Base-by-base conservation (phyloP, 1,139 yeast genomes). In the Neolecta irregularis region DNA sequence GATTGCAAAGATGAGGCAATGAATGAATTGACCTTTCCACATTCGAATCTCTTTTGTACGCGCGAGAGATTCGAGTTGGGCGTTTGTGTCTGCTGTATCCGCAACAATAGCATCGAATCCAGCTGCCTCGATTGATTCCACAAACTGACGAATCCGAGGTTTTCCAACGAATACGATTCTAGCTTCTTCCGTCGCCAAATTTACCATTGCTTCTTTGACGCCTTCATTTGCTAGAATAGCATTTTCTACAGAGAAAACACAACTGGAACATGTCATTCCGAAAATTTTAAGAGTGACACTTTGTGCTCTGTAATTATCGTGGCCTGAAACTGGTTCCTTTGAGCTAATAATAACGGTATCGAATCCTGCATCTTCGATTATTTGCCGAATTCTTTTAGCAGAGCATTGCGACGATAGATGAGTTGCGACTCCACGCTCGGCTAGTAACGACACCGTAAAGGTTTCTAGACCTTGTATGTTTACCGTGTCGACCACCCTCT, bases 231-330 rank as follows among this genome's bases (percentile, higher is more conserved):
- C 46, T 37, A 62, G 61, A 20, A 80, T 55, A 1, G 73, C 69
- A 15, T 55, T 54, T 1, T 75, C 69, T 24, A 83, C 69, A 1
- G 85, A 60, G 2, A 72, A 63, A 2, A 74, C 68, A 52, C 94
- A 83, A 1, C 91, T 68, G 2, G 88, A 78, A 50, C 94, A 83
- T 4, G 94, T 80, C 94, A 83, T 83, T 4, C 94, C 94, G 22
- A 50, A 49, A 5, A 73, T 61, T 2, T 57, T 48, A n/a, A n/a
- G n/a, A n/a, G n/a, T n/a, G n/a, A n/a, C n/a, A n/a, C n/a, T n/a
- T n/a, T n/a, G n/a, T n/a, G n/a, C n/a, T n/a, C n/a, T n/a, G n/a
- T n/a, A n/a, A n/a, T n/a, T n/a, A n/a, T n/a, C n/a, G n/a, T n/a
- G n/a, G n/a, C n/a, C n/a, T n/a, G n/a, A n/a, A n/a, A n/a, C n/a